Conservation (phyloP, 306 rosid genomes). For the Echinosophora koreensis region DNA sequence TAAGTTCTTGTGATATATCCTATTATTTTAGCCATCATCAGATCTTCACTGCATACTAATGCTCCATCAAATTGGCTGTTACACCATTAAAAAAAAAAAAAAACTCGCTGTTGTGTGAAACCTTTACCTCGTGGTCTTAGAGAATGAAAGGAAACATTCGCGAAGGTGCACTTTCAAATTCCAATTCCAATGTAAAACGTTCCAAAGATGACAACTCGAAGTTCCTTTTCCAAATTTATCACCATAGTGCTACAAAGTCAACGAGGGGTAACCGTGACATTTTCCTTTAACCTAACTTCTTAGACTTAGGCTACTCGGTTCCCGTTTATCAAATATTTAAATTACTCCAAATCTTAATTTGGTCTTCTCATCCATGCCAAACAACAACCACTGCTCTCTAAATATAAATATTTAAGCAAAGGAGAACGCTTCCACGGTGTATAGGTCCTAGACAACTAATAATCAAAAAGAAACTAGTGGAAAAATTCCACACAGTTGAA, state of each 20-base stretch:
- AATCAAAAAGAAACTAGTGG: background rate
- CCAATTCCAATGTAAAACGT: background rate
- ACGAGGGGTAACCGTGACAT: slow-evolving; percentile 64
- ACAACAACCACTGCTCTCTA: slow-evolving; percentile 45
- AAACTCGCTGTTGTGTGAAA: too few relatives aligned
- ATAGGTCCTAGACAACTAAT: slow-evolving; percentile 34
- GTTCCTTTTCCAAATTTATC: slow-evolving; percentile 7
- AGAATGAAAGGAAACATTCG: slow-evolving; percentile 34
- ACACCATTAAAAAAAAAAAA: too few relatives aligned
- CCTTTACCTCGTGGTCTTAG: background rate
- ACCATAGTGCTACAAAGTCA: slow-evolving; percentile 49
- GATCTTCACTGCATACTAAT: too few relatives aligned
- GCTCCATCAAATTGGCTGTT: too few relatives aligned
- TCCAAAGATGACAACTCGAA: background rate
- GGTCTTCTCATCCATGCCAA: slow-evolving; percentile 38
- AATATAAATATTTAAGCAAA: background rate
- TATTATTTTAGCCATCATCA: too few relatives aligned
- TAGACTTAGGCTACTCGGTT: slow-evolving; percentile 54
- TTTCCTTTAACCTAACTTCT: slow-evolving; percentile 40
- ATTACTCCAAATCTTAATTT: background rate
- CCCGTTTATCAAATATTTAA: slow-evolving; percentile 19
- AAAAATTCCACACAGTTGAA: slow-evolving; percentile 53
- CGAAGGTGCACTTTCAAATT: slow-evolving; percentile 36
- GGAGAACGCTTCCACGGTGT: slow-evolving; percentile 24
- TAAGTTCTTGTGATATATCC: too few relatives aligned